Evolutionary conservation across 73 alveolate genomes (phyloP).

Genomic region (Halteria grandinella): DNA sequence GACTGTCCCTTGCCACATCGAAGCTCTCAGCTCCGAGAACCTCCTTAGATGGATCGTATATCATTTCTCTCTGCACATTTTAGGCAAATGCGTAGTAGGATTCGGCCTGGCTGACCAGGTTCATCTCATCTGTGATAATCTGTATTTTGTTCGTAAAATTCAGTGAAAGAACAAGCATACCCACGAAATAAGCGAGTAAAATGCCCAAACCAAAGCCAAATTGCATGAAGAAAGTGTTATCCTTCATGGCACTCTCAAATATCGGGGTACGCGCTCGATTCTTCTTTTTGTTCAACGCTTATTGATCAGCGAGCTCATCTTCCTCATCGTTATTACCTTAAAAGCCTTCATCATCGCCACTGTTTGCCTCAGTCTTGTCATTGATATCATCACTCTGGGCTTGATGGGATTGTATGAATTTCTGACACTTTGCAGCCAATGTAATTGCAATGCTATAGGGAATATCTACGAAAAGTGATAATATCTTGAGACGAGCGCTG

Average conservation of each 20-base stretch:
- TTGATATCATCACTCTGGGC: too few relatives aligned
- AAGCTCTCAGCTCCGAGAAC: not conserved
- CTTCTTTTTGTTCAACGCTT: not conserved
- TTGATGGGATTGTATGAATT: constrained; percentile 15
- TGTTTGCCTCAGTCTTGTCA: too few relatives aligned
- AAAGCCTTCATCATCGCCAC: constrained; percentile 24
- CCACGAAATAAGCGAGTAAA: constrained; percentile 29
- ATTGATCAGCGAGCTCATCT: not conserved
- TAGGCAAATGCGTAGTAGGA: constrained; percentile 19
- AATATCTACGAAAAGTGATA: constrained; percentile 44
- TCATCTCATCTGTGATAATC: constrained; percentile 45
- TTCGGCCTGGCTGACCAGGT: constrained; percentile 12
- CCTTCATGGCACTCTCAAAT: constrained; percentile 36
- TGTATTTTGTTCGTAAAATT: constrained; percentile 5
- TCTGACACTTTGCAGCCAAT: constrained; percentile 22
- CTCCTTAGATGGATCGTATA: not conserved
- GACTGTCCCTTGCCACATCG: not conserved
- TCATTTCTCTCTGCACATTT: constrained; percentile 51
- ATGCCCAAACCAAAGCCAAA: constrained; percentile 18
- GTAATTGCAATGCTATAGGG: constrained; percentile 6
- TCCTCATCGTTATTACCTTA: constrained; percentile 40
- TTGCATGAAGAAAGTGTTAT: constrained; percentile 32
- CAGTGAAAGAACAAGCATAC: constrained; percentile 4
- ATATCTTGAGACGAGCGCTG: constrained; percentile 8
- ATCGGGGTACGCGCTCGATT: constrained; percentile 20